phyloP scores from a whole-genome alignment of 495 filamentous ascomycete species.

The Hyaloscypha variabilis region DNA sequence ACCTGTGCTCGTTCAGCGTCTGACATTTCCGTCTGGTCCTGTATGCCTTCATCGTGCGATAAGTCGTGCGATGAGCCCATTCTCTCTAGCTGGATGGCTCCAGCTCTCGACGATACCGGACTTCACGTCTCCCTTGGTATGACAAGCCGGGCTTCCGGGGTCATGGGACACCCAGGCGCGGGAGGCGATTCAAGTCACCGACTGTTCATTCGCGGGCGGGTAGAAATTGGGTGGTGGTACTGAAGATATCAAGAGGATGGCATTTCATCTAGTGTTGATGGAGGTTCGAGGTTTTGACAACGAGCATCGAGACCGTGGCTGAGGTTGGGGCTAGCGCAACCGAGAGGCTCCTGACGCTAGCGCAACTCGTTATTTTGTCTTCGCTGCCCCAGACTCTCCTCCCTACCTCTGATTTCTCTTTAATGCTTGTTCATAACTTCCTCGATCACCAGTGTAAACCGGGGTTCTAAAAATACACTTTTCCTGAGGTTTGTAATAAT shows the following conservation, averaged over 20 bases:
- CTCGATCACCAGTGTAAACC: neutral
- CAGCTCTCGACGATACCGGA: neutral
- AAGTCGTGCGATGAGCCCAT: conserved; percentile 19
- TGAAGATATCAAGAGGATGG: no score
- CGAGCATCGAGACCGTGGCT: no score
- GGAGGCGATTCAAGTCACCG: no score
- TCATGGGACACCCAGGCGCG: neutral
- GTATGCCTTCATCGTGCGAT: conserved; percentile 11
- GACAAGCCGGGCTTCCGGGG: neutral
- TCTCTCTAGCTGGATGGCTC: neutral
- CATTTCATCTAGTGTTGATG: no score
- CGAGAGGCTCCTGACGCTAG: no score
- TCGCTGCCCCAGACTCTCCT: neutral
- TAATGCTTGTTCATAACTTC: neutral
- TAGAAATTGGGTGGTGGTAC: no score
- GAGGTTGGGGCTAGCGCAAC: no score
- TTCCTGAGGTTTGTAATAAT: no score
- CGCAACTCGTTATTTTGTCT: neutral
- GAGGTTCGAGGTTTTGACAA: no score
- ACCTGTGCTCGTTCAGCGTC: conserved; percentile 26
- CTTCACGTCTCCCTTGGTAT: neutral
- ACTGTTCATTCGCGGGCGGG: no score
- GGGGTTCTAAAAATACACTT: neutral
- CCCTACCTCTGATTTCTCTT: neutral
- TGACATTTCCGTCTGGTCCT: conserved; percentile 1